Evolutionary conservation across 371 early-diverging fungal genomes (phyloP).

Genomic region (Rhizopus arrhizus): DNA sequence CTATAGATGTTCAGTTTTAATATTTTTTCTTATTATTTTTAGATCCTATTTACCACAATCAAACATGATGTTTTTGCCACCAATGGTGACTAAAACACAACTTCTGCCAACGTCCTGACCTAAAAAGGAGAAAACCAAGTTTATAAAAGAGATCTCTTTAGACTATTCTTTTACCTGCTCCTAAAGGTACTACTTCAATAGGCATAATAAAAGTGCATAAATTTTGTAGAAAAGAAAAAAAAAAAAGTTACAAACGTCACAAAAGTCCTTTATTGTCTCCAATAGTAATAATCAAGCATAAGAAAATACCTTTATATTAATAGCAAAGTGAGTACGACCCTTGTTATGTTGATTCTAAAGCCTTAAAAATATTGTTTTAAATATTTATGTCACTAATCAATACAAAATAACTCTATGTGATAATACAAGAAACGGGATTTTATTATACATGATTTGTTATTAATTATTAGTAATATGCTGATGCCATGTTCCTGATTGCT

Average conservation of each 20-base stretch:
- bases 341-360: too few relatives aligned
- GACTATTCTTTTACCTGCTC: conserved; percentile 24
- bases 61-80: conserved; percentile 93
- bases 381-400: not conserved
- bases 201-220: conserved; percentile 15
- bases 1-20: conserved; percentile 10
- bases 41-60: conserved; percentile 75
- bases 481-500: conserved; percentile 67
- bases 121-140: conserved; percentile 9
- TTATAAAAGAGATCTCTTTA: not conserved
- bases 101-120: conserved; percentile 92
- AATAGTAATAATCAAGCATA: too few relatives aligned
- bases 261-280: not conserved
- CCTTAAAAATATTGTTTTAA: not conserved
- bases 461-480: not conserved
- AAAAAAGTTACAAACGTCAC: not conserved
- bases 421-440: too few relatives aligned
- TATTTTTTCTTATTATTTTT: not conserved
- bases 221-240: not conserved
- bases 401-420: too few relatives aligned
- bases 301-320: too few relatives aligned
- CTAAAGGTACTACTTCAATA: conserved; percentile 34
- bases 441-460: too few relatives aligned
- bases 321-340: too few relatives aligned
- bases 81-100: conserved; percentile 88